A percentile compares a stretch with the other conserved stretches of the same genome.
phyloP scores from a whole-genome alignment of 2,329 filamentous ascomycete genomes.

The Pleurostoma richardsiae region DNA sequence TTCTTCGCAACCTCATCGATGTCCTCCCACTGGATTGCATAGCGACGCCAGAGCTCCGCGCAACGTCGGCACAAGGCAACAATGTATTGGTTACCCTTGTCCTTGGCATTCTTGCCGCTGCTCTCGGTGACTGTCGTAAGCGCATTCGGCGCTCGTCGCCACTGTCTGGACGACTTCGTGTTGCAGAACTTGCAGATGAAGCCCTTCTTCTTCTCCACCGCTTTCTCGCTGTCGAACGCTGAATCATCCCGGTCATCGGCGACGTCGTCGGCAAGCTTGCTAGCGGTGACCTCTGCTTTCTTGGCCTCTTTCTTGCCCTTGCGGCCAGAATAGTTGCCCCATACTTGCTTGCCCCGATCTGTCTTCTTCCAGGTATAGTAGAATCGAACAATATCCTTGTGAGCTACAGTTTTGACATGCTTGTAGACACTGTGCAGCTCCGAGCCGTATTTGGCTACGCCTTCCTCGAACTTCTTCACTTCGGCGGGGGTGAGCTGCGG shows the following conservation, averaged over 20 bases:
- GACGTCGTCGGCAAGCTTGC: constrained; percentile 84
- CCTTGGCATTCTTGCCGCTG: constrained; percentile 63
- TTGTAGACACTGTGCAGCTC: constrained; percentile 79
- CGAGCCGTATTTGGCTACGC: constrained; percentile 82
- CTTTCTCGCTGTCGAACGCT: constrained; percentile 88
- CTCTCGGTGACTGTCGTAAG: constrained; percentile 65
- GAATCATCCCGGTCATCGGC: constrained; percentile 92
- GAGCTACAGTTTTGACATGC: constrained; percentile 77
- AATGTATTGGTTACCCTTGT: constrained; percentile 70
- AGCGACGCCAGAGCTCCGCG: constrained; percentile 89
- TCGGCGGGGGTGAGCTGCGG: constrained; percentile 75
- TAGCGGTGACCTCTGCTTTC: constrained; percentile 62
- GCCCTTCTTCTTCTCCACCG: constrained; percentile 67
- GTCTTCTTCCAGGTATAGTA: constrained; percentile 99
- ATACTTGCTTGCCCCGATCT: constrained; percentile 75
- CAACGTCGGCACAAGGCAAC: constrained; percentile 86
- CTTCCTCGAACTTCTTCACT: constrained; percentile 87
- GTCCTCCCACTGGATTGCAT: constrained; percentile 93
- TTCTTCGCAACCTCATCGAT: constrained; percentile 89
- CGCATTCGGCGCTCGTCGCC: constrained; percentile 82
- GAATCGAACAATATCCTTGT: constrained; percentile 79
- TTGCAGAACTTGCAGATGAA: constrained; percentile 95
- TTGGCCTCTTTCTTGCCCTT: constrained; percentile 87
- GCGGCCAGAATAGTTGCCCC: constrained; percentile 81
- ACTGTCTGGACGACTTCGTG: constrained; percentile 76